Conservation (phyloP, 164 flowering plant genomes). For the Cinnamomum chago region DNA sequence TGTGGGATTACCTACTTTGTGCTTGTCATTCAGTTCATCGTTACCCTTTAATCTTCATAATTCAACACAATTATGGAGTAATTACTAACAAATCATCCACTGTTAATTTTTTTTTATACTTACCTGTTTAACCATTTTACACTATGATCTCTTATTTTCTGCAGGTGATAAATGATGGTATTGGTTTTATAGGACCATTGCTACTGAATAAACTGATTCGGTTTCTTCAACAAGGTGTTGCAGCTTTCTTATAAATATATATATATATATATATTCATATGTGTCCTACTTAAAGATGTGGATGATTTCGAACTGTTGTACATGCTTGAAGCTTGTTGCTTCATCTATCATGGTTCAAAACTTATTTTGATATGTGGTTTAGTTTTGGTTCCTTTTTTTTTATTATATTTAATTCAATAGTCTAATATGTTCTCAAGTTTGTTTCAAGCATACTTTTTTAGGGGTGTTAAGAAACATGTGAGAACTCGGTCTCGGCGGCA, state of each 20-base stretch:
- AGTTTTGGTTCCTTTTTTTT: neutral
- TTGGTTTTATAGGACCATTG: conserved; percentile 77
- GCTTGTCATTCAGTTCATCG: neutral
- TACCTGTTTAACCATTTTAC: neutral
- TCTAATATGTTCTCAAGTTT: neutral
- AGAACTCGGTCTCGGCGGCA: no score
- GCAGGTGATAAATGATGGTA: conserved; percentile 76
- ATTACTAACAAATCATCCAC: neutral
- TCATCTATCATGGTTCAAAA: no score
- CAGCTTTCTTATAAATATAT: neutral
- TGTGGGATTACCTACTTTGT: neutral
- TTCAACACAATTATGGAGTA: neutral
- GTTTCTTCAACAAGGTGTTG: conserved; percentile 66
- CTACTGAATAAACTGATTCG: conserved; percentile 72
- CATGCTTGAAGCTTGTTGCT: neutral
- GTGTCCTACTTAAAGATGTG: neutral
- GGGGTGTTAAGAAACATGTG: no score
- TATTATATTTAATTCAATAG: neutral
- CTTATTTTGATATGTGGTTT: no score
- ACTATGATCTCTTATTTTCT: conserved; percentile 5
- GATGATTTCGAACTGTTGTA: neutral
- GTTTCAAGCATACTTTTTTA: neutral
- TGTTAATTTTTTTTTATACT: neutral
- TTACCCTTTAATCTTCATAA: neutral
- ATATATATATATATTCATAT: neutral